These are phyloP conservation scores for Podospora pseudocomata DNA, from an alignment of 495 filamentous ascomycete species.

Conservation along the genomic window DNA sequence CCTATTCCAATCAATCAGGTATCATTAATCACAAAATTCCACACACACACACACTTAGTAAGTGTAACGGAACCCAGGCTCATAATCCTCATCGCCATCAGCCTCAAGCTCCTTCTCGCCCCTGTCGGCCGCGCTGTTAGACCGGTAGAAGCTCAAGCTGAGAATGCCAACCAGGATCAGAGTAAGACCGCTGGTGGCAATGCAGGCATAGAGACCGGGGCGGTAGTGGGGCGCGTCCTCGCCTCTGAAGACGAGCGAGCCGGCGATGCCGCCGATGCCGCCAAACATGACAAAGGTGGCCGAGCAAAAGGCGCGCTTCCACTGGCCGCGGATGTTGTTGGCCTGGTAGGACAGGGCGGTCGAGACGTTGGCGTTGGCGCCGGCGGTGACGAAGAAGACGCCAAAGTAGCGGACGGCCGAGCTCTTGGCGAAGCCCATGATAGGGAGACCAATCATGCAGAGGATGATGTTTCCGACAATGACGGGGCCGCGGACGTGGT, in stretches of 20 bases:
- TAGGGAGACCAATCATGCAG: conserved; percentile 45
- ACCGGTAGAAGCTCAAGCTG: conserved; percentile 30
- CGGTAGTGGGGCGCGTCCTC: conserved; percentile 38
- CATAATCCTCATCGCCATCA: conserved; percentile 33
- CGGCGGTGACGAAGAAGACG: conserved; percentile 59
- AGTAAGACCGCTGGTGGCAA: conserved; percentile 35
- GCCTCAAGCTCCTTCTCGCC: conserved; percentile 45
- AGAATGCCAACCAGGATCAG: conserved; percentile 36
- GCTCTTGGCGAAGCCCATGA: conserved; percentile 51
- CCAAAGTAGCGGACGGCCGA: conserved; percentile 58
- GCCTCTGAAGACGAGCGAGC: conserved; percentile 52
- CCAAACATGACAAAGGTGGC: conserved; percentile 58
- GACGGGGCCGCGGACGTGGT: conserved; percentile 54
- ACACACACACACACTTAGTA: conserved; percentile 30
- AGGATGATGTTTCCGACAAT: conserved; percentile 53
- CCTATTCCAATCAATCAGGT: not conserved
- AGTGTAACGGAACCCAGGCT: conserved; percentile 47
- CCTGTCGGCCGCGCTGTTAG: conserved; percentile 43
- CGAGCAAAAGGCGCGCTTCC: conserved; percentile 60
- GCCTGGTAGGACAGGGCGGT: conserved; percentile 59
- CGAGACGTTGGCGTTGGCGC: conserved; percentile 60
- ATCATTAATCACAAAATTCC: not conserved
- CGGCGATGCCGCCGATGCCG: conserved; percentile 59
- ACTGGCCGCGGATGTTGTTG: conserved; percentile 67
- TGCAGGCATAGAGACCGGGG: conserved; percentile 46